Percentiles rank a stretch among this genome's conserved stretches.
Evolutionary conservation across 1,284 basidiomycete species (phyloP).

Genomic region (Ganoderma multipileum): DNA sequence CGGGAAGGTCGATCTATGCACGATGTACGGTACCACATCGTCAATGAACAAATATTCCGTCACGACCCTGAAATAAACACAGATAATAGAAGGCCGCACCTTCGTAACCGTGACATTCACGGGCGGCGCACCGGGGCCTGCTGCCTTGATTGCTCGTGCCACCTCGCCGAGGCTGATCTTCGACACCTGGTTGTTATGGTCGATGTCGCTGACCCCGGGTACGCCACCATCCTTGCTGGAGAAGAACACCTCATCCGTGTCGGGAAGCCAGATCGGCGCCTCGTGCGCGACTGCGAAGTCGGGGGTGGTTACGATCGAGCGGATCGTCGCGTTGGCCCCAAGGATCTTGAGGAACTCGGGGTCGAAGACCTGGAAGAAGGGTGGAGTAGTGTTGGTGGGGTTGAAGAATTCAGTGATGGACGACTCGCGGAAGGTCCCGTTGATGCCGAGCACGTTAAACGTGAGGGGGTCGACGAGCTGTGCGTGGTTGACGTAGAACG

Average conservation of each 20-base stretch:
- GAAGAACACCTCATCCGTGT: slow-evolving; percentile 64
- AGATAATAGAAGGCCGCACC: slow-evolving; percentile 40
- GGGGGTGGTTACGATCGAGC: slow-evolving; percentile 60
- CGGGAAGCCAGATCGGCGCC: slow-evolving; percentile 68
- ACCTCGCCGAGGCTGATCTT: slow-evolving; percentile 47
- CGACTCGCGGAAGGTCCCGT: slow-evolving; percentile 40
- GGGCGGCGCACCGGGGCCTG: slow-evolving; percentile 39
- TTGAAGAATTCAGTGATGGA: slow-evolving; percentile 41
- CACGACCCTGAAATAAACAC: no score
- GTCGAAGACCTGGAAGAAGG: slow-evolving; percentile 78
- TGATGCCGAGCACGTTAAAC: slow-evolving; percentile 41
- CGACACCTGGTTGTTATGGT: slow-evolving; percentile 51
- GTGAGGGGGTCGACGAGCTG: slow-evolving; percentile 41
- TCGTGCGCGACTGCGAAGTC: slow-evolving; percentile 78
- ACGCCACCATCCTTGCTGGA: slow-evolving; percentile 53
- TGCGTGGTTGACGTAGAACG: background rate
- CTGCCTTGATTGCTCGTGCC: slow-evolving; percentile 33
- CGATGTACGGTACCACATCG: background rate
- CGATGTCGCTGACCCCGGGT: slow-evolving; percentile 50
- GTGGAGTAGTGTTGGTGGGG: slow-evolving; percentile 52
- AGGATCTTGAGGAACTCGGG: slow-evolving; percentile 64
- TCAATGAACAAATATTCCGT: no score
- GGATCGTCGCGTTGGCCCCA: slow-evolving; percentile 63
- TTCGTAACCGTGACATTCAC: slow-evolving; percentile 64
- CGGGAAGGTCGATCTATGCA: slow-evolving; percentile 49